Base-by-base conservation (phyloP, 805 yeast species). In the Blastobotrys muscicola region DNA sequence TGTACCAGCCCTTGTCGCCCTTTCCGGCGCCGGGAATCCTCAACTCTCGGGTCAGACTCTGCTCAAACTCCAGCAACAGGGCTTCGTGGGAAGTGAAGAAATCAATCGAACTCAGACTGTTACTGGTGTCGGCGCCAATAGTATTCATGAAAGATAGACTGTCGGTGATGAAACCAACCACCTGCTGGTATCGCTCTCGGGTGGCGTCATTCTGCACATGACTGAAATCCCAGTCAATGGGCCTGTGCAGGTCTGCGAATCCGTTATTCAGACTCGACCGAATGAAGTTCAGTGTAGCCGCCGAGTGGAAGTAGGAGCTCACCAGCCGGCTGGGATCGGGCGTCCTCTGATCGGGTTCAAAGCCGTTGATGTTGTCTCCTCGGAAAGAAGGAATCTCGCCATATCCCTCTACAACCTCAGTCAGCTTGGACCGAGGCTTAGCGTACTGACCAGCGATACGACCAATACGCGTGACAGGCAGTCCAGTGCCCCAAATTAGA, bases 391-490 rank as follows among this genome's bases (percentile, higher is more conserved):
- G 66, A 41, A 66, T 58, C 36, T 61, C 64, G 29, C 59, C 59
- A 33, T 49, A 50, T 11, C 71, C 72, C 29, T 64, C 58, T 5
- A 63, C 62, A n/a, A 53, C 58, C 47, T 67, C 71, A 11, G 70
- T 67, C 38, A 62, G 53, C 48, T 66, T 67, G n/a, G 69, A 65
- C 15, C 71, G 56, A 1, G 71, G 71, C 53, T 67, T 67, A 10
- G 71, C 71, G 49, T 66, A 67, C 50, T 67, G 71, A 7, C 71
- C 71, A 2, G 71, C 71, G 37, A 67, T 66, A 14, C 71, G 60
- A 10, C 68, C 71, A 29, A 67, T 60, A 15, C 71, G 55, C 12
- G 65, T 61, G 11, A 67, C 53, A 2, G 71, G 71, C 37, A 66
- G 52, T 33, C 61, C 55, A 2, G 60, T 53, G n/a, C 70, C 71